These are phyloP conservation scores for Syncephalis fuscata DNA, from an alignment of 371 early-diverging fungal genomes.

Conservation along the genomic window DNA sequence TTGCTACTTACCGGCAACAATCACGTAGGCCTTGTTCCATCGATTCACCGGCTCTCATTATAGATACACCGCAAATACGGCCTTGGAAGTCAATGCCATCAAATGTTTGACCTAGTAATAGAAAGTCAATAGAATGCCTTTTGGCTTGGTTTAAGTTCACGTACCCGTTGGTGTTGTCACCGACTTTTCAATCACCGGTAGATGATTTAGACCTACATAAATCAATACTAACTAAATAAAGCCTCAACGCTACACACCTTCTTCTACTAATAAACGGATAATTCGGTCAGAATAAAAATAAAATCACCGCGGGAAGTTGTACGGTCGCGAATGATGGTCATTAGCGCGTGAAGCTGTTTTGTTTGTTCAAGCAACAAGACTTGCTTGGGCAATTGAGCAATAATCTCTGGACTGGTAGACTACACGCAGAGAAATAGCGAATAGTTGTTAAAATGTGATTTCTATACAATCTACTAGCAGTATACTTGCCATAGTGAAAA, in stretches of 20 bases:
- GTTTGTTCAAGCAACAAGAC: conserved; percentile 52
- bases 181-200: conserved; percentile 64
- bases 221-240: neutral
- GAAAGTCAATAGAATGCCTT: neutral
- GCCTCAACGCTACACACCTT: conserved; percentile 29
- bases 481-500: too few relatives aligned
- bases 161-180: conserved; percentile 67
- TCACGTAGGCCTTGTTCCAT: conserved; percentile 88
- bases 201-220: conserved; percentile 52
- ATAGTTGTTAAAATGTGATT: too few relatives aligned
- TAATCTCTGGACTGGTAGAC: too few relatives aligned
- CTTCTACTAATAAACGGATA: conserved; percentile 81
- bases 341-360: conserved; percentile 61
- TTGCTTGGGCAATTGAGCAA: conserved; percentile 12
- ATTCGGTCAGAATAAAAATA: conserved; percentile 84
- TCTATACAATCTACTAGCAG: too few relatives aligned
- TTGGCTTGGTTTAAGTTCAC: too few relatives aligned
- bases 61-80: conserved; percentile 87
- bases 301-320: conserved; percentile 74
- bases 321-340: conserved; percentile 73
- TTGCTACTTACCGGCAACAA: conserved; percentile 41
- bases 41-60: conserved; percentile 90
- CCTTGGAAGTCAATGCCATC: conserved; percentile 68
- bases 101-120: conserved; percentile 25
- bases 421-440: too few relatives aligned